Evolutionary conservation across 495 filamentous ascomycete species (phyloP).

Genomic region (Penicillium coffeae): DNA sequence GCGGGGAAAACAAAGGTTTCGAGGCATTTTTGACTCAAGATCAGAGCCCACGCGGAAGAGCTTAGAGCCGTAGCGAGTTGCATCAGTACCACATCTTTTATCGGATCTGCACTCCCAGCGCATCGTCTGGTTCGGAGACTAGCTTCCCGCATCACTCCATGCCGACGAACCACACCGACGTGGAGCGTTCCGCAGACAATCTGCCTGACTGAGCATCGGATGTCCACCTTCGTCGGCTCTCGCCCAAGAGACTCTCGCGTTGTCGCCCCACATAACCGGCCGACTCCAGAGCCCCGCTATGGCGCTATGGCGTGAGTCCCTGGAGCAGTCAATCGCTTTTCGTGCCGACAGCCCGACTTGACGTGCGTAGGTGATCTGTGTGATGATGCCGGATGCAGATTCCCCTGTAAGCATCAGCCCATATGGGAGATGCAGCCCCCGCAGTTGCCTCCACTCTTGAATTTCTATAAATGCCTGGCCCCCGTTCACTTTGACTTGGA

Average conservation of each 20-base stretch:
- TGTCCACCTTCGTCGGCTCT: too few relatives aligned
- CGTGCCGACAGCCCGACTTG: not conserved
- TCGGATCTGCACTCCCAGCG: not conserved
- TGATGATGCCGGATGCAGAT: not conserved
- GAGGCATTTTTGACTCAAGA: not conserved
- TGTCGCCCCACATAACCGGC: constrained; percentile 3
- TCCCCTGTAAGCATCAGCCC: constrained; percentile 2
- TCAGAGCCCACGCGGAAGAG: not conserved
- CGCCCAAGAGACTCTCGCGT: too few relatives aligned
- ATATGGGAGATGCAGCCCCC: not conserved
- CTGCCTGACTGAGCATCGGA: too few relatives aligned
- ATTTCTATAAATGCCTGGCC: not conserved
- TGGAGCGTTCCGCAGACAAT: too few relatives aligned
- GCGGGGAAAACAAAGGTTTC: not conserved
- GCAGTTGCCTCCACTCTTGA: not conserved
- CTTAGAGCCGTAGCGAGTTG: not conserved
- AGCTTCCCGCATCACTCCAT: constrained; percentile 5
- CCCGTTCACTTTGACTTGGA: not conserved
- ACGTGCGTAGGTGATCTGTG: too few relatives aligned
- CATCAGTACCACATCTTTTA: not conserved
- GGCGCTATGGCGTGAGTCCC: constrained; percentile 22
- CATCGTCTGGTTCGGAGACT: not conserved
- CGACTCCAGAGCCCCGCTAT: not conserved
- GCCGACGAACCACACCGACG: too few relatives aligned
- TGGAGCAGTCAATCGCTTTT: not conserved